A percentile compares a stretch with the other conserved stretches of the same genome.
Conservation (phyloP, 768 basidiomycete genomes). For the Suillus americanus region DNA sequence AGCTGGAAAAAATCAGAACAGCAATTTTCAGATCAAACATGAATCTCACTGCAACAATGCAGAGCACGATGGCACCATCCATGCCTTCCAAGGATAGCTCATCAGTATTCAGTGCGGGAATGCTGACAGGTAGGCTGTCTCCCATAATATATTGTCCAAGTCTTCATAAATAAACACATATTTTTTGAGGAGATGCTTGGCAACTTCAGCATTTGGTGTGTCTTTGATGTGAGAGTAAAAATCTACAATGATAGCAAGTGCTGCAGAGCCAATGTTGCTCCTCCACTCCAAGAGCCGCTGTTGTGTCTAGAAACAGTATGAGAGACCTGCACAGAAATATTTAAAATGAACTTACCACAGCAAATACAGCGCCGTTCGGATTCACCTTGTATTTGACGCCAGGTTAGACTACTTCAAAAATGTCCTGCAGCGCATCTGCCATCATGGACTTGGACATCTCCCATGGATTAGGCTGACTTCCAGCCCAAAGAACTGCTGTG, state of each 20-base stretch:
- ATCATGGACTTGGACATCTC: neutral
- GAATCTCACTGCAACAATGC: neutral
- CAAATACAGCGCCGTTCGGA: neutral
- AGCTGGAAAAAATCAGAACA: neutral
- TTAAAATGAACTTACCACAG: neutral
- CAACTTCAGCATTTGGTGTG: neutral
- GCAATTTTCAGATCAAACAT: neutral
- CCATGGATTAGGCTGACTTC: conserved; percentile 3
- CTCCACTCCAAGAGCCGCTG: conserved; percentile 7
- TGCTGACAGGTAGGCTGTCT: neutral
- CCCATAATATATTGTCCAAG: neutral
- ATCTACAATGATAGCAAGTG: conserved; percentile 5
- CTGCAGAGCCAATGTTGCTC: conserved; percentile 5
- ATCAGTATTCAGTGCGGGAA: neutral
- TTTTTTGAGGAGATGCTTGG: neutral
- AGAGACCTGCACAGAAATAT: neutral
- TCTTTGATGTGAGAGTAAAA: conserved; percentile 1
- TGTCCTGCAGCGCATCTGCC: conserved; percentile 1
- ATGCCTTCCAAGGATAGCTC: neutral
- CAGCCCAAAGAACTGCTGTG: neutral
- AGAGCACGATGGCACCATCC: neutral
- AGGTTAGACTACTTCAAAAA: conserved; percentile 3
- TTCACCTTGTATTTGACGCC: neutral
- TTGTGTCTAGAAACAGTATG: neutral
- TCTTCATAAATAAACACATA: conserved; percentile 9